Evolutionary conservation across 495 filamentous ascomycete genomes (phyloP), one percentile per base, ranked within the genome.

Genomic region (Neurospora sp.): DNA sequence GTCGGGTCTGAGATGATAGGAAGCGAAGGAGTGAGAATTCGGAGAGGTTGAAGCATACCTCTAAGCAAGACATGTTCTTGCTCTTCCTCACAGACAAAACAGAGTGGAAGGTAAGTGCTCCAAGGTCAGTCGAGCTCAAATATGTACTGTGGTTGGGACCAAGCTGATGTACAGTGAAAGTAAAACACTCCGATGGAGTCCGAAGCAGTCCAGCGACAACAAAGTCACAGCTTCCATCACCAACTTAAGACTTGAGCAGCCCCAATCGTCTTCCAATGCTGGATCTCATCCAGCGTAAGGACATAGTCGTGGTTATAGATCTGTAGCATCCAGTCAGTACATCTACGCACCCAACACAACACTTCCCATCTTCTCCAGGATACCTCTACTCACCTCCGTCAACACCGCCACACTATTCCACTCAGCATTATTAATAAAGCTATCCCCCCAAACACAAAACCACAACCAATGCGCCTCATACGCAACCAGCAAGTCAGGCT

Each of bases 381-480:
- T 20, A 48, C 17, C 16, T 20, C 1, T 20, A 40, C 72, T 61
- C 8, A 80, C 79, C 70, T 59, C 68, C 20, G 78, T 79, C 14
- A 85, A 78, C 31, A 77, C 78, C 2, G 76, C 80, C 8, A 77
- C 17, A 5, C 74, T 75, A 76, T 85, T 85, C 76, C 77, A 83
- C 38, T 68, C 73, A 10, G 75, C 75, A 44, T 79, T 78, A 70
- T 81, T 73, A 71, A 84, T 81, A 35, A 79, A 84, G 3, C 72
- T 73, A 69, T 81, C 80, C 39, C 80, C 79, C 84, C 84, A 85
- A 8, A 83, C 81, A 39, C 77, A 78, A 70, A 85, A 85, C 77
- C 80, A 86, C n/a, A 81, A 76, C 84, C 84, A 86, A 70, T 85
- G 77, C 2, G 82, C 76, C 69, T 83, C 73, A 40, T 86, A 86